Percentiles rank a stretch among this genome's conserved stretches.
phyloP scores from a whole-genome alignment of 345 rosid species.

The Acer saccharum region DNA sequence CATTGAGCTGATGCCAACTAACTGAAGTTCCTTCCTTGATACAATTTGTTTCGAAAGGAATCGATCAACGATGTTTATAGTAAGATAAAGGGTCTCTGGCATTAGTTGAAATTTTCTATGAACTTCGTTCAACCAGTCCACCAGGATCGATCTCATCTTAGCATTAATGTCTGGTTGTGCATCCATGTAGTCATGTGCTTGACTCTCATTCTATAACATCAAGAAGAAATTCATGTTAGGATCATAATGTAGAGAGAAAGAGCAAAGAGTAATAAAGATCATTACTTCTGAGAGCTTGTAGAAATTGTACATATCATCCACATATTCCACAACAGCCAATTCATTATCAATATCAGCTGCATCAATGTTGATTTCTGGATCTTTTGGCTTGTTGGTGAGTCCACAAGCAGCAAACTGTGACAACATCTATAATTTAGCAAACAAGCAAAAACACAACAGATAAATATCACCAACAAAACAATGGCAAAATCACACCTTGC shows the following conservation, averaged over 20 bases:
- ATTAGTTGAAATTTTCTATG: slow-evolving; percentile 77
- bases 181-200: slow-evolving; percentile 64
- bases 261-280: not conserved
- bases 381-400: slow-evolving; percentile 39
- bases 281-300: slow-evolving; percentile 69
- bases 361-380: slow-evolving; percentile 55
- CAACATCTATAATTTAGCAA: not conserved
- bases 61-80: slow-evolving; percentile 77
- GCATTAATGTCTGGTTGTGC: slow-evolving; percentile 70
- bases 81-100: slow-evolving; percentile 85
- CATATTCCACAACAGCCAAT: slow-evolving; percentile 81
- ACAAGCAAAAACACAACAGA: slow-evolving; percentile 6
- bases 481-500: slow-evolving; percentile 62
- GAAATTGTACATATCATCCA: slow-evolving; percentile 82
- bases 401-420: slow-evolving; percentile 65
- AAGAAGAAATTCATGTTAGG: not conserved
- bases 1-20: slow-evolving; percentile 81
- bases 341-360: slow-evolving; percentile 61
- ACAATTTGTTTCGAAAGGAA: slow-evolving; percentile 67
- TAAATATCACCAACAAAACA: not conserved
- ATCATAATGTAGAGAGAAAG: not conserved
- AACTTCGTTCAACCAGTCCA: slow-evolving; percentile 92
- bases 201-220: slow-evolving; percentile 54
- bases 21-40: slow-evolving; percentile 71
- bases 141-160: slow-evolving; percentile 82